Conservation (phyloP, 106 monocot genomes). For the Dendrobium chrysotoxum region DNA sequence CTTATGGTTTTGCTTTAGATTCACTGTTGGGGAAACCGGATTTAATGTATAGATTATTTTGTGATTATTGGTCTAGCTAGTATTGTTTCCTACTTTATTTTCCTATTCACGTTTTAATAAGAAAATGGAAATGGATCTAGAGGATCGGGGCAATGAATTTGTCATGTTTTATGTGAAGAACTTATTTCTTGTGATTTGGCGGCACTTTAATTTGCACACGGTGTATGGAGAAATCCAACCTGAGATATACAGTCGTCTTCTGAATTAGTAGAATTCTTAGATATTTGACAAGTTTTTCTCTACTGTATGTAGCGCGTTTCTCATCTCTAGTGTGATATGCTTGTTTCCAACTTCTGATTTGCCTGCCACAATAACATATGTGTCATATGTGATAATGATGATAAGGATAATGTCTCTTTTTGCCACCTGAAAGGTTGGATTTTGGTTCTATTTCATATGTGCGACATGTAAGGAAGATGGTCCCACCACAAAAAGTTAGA, state of each 20-base stretch:
- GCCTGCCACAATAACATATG: too few species aligned
- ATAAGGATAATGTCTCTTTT: too few species aligned
- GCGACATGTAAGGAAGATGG: not conserved
- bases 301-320: too few species aligned
- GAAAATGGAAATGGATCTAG: not conserved
- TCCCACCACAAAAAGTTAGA: not conserved
- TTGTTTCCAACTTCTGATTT: too few species aligned
- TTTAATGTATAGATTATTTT: not conserved
- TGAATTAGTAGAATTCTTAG: not conserved
- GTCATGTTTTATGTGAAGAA: not conserved
- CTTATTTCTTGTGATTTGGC: not conserved
- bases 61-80: not conserved
- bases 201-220: not conserved
- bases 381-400: too few species aligned
- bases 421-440: too few species aligned
- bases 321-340: too few species aligned
- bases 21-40: not conserved
- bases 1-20: not conserved
- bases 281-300: too few species aligned
- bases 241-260: not conserved
- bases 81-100: not conserved
- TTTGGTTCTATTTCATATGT: not conserved
- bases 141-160: not conserved
- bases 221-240: not conserved
- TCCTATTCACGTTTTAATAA: not conserved